Evolutionary conservation across 108 stramenopile genomes (phyloP).

Genomic region (Cyclostephanos tholiformis): DNA sequence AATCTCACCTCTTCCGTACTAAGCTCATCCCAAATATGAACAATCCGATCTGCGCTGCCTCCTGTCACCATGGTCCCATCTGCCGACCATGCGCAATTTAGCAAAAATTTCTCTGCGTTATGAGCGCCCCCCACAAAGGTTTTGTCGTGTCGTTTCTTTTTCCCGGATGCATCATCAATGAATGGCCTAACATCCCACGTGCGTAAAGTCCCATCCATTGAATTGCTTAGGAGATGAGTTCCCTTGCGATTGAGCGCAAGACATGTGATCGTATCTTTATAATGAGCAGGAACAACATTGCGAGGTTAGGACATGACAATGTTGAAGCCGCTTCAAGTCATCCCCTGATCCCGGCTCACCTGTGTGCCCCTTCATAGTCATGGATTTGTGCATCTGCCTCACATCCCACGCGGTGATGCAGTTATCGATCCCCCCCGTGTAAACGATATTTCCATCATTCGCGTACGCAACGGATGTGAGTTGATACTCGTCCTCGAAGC

Average conservation of each 20-base stretch:
- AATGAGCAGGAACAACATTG: background rate
- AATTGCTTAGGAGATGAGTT: constrained; percentile 81
- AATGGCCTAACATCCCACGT: constrained; percentile 86
- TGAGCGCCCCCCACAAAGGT: constrained; percentile 75
- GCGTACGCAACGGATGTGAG: constrained; percentile 78
- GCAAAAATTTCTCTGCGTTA: constrained; percentile 83
- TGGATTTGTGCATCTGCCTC: constrained; percentile 55
- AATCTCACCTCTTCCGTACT: constrained; percentile 65
- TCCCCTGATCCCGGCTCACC: constrained; percentile 15
- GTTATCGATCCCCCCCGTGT: constrained; percentile 87
- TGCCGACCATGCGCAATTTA: constrained; percentile 86
- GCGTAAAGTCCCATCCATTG: constrained; percentile 78
- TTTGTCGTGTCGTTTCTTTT: constrained; percentile 58
- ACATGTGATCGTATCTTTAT: constrained; percentile 81
- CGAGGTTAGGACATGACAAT: too few relatives aligned
- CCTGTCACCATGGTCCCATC: constrained; percentile 85
- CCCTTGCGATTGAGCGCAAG: constrained; percentile 70
- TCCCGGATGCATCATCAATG: constrained; percentile 33
- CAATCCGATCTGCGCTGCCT: constrained; percentile 82
- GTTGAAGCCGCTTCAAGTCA: background rate
- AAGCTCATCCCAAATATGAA: constrained; percentile 90
- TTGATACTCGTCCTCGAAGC: constrained; percentile 65
- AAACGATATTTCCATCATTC: constrained; percentile 65
- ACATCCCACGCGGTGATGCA: constrained; percentile 83
- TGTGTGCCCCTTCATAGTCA: constrained; percentile 76